Evolutionary conservation across 805 yeast genomes (phyloP), one percentile per base, ranked within the genome.

Genomic region (Suhomyces canberraensis): DNA sequence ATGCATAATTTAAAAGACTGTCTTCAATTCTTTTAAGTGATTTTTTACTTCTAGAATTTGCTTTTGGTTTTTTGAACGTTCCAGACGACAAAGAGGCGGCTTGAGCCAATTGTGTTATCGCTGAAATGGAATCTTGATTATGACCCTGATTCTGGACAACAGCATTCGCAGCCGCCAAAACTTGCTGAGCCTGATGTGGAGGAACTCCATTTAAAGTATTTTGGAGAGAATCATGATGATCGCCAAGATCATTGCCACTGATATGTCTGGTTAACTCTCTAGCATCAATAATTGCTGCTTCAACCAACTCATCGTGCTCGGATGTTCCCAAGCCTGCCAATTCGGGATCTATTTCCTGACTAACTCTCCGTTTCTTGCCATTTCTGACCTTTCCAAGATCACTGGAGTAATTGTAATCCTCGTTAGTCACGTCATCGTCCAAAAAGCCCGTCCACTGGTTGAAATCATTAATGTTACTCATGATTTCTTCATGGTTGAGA

Each of bases 281-380:
- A 0, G 87, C 85, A 48, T 81, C 85, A 44, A 79, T 64, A 31
- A 83, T 78, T 1, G 85, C 86, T 31, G 81, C 86, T 41, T 81
- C 78, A 8, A 81, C 88, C 37, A 82, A 61, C 45, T 74, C 81
- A 39, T 78, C 84, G 47, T 79, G 84, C 28, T 77, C 81, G 3
- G 69, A 48, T 13, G 73, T 45, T 26, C 59, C 64, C 35, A 66
- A 48, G 2, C 54, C 62, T 4, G 63, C 61, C 19, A 66, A 51
- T 29, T 66, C 73, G 3, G 70, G 69, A 38, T 66, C 71, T 25
- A 64, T 61, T 4, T 57, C 68, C 16, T 44, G 36, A 13, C 39
- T 31, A 19, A 36, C 29, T 32, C 35, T 40, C 44, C 29, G 41
- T 40, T 39, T 48, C 5, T 43, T 37, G 25, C n/a, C 25, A 17